Base-by-base conservation (phyloP, 768 basidiomycete genomes). In the Trametes villosa region DNA sequence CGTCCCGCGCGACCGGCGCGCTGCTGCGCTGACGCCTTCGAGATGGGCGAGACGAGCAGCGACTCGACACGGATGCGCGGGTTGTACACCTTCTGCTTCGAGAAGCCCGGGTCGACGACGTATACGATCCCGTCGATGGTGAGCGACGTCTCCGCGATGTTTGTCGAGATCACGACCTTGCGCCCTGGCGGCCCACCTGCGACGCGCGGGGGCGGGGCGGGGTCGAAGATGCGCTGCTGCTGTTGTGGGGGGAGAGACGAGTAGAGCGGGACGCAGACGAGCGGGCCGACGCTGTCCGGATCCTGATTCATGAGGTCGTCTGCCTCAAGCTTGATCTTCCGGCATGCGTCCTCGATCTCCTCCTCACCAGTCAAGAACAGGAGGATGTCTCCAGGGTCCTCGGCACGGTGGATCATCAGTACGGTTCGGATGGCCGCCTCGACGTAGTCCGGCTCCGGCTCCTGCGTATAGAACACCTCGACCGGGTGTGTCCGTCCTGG, bases 121-220 rank as follows among this genome's bases (percentile, higher is more conserved):
- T 98, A 99, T n/a, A 99, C 96, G 68, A 99, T 98, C 22, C 96
- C 96, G 66, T 99, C 96, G 59, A 99, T 98, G 3, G 96, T 99
- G 42, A 98, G 77, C 2, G 94, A 96, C 2, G 96, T 98, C 75
- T 99, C 96, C 3, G 97, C 97, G 59, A 98, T 94, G 71, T 98
- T 99, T 29, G 96, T 99, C 9, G 95, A 93, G 0, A 99, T 80
- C 31, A 99, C 91, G 44, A 98, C 84, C 73, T 99, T 99, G 60
- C 96, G 85, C 0, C 96, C 96, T 0, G 90, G 88, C 0, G 94
- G 89, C 1, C 94, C 89, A 50, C 79, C 86, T 0, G 83, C 72
- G 0, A 74, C 78, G 3, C 81, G 78, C 0, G 94, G 72, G 4
- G 79, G 65, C 9, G 96, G 96, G 1, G 96, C 79, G 0, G 92